Conservation (phyloP, 768 basidiomycete genomes). For the Leccinum aurantiacum region DNA sequence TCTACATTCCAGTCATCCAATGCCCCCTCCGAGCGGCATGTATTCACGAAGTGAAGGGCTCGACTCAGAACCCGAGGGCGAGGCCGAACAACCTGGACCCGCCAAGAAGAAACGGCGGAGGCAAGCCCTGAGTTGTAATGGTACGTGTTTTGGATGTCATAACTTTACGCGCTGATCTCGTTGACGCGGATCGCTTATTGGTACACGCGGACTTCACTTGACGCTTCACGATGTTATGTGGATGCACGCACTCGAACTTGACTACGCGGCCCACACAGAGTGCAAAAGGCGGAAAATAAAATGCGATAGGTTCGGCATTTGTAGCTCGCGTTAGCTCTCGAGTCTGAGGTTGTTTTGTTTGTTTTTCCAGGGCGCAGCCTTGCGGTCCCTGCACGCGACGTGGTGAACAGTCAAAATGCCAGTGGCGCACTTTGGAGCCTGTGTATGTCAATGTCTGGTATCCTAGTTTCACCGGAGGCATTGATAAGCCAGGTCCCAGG, state of each 20-base stretch:
- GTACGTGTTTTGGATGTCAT: constrained; percentile 42
- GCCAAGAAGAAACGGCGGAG: constrained; percentile 82
- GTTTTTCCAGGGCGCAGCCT: constrained; percentile 60
- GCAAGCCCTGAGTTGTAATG: constrained; percentile 83
- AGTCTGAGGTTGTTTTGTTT: constrained; percentile 23
- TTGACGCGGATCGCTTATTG: constrained; percentile 15
- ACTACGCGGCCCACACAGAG: constrained; percentile 43
- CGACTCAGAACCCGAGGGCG: constrained; percentile 61
- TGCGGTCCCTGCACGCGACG: constrained; percentile 80
- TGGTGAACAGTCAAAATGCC: constrained; percentile 77
- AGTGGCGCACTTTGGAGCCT: constrained; percentile 82
- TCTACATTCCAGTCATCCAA: constrained; percentile 21
- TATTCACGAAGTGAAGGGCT: constrained; percentile 37
- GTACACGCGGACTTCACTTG: constrained; percentile 1
- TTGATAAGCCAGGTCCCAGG: constrained; percentile 35
- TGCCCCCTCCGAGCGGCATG: constrained; percentile 22
- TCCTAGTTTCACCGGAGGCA: constrained; percentile 1
- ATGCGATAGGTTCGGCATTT: constrained; percentile 67
- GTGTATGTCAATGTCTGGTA: constrained; percentile 49
- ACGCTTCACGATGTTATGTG: not conserved
- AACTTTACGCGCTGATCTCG: constrained; percentile 18
- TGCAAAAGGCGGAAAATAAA: constrained; percentile 88
- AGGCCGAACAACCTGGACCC: constrained; percentile 50
- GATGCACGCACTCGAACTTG: constrained; percentile 2
- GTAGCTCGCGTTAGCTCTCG: constrained; percentile 7